Base-by-base conservation (phyloP, 352 stramenopile genomes). In the Phytophthora nicotianae region DNA sequence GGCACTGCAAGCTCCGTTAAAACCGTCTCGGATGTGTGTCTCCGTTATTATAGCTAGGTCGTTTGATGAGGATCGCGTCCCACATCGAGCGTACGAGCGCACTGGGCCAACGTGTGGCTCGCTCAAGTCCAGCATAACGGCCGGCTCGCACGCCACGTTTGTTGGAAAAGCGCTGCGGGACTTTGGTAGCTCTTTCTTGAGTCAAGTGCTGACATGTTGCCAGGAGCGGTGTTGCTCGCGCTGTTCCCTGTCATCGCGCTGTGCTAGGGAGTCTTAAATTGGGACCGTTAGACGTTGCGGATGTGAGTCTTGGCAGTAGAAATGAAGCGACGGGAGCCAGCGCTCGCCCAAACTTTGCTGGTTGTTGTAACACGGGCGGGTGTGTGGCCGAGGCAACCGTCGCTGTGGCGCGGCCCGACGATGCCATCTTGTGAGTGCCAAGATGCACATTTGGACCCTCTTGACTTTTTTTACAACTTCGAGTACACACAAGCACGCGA, bases 271-370 rank as follows among this genome's bases (percentile, higher is more conserved):
- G 1, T 38, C 32, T 5, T 38, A 38, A 6, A 13, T 50, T 40
- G 17, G 50, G 37, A 42, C 46, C 63, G 51, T 68, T 59, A 72
- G 67, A 72, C 56, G 32, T 37, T 54, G 24, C 50, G 41, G 64
- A n/a, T n/a, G n/a, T 68, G 50, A 72, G 58, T 68, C 58, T 57
- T 52, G 46, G 57, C 42, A 50, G 59, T 29, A 23, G 35, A 50
- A 47, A n/a, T 46, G 37, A 47, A 43, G 42, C 21, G 27, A 33
- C 27, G 27, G 27, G 13, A 38, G 32, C 32, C 2, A 38, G 24
- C 53, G 29, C 16, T 24, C 32, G 41, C 11, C 48, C 29, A 59
- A 35, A 59, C 42, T 61, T 50, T 62, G 43, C 14, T 40, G 50
- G 17, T 33, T 20, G 48, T 24, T 50, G 53, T 51, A 50, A 59